Evolutionary conservation across 2,329 filamentous ascomycete genomes (phyloP).

Genomic region (Colletotrichum sp.): DNA sequence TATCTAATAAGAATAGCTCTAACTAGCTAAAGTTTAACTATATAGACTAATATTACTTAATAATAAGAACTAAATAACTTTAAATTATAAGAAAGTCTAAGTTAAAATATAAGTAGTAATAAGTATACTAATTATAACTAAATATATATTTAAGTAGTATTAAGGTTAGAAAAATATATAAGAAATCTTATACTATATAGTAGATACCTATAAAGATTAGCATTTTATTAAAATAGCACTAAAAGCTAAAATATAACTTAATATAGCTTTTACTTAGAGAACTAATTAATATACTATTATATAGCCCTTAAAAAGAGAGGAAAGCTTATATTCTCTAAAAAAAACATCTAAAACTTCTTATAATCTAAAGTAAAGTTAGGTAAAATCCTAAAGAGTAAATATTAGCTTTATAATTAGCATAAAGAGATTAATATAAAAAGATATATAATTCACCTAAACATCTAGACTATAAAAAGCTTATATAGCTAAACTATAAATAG

Average conservation of each 20-base stretch:
- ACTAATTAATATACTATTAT: neutral
- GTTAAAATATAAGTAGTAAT: too few species aligned
- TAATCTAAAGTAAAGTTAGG: neutral
- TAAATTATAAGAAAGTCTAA: too few species aligned
- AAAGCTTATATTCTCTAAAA: neutral
- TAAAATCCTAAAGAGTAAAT: too few species aligned
- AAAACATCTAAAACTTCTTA: neutral
- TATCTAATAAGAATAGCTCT: neutral
- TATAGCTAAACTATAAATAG: too few species aligned
- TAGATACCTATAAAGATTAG: neutral
- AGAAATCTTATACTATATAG: neutral
- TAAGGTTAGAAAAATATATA: neutral
- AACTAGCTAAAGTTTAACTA: neutral
- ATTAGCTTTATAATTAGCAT: too few species aligned
- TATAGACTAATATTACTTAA: too few species aligned
- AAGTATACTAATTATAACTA: too few species aligned
- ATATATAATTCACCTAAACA: too few species aligned
- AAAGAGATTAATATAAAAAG: too few species aligned
- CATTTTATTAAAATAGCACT: neutral
- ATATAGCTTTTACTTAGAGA: neutral
- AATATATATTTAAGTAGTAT: neutral
- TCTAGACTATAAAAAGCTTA: too few species aligned
- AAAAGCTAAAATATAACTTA: neutral
- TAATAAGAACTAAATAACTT: too few species aligned
- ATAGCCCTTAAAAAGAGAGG: neutral